A percentile compares a stretch with the other conserved stretches of the same genome.
phyloP scores from a whole-genome alignment of 257 asterid genomes.

The Solanum ossicruentum region DNA sequence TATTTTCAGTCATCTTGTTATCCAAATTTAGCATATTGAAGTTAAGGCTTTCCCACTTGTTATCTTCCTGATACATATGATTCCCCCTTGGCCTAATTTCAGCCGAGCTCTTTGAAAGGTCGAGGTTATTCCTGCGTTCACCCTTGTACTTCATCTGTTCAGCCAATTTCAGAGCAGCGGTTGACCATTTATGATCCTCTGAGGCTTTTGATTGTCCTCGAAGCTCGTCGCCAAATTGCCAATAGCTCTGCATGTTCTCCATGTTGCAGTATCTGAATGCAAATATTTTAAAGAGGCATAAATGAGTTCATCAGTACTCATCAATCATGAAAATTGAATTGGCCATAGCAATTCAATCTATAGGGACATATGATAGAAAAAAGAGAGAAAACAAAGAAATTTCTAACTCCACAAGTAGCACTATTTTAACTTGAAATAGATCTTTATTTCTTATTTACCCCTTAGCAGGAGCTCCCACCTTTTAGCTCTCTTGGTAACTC shows the following conservation, averaged over 20 bases:
- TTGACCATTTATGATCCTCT: slow-evolving; percentile 82
- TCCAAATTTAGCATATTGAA: slow-evolving; percentile 68
- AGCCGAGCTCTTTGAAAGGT: slow-evolving; percentile 55
- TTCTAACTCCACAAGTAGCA: not conserved
- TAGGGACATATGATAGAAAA: not conserved
- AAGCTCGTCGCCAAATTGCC: slow-evolving; percentile 92
- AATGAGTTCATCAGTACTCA: not conserved
- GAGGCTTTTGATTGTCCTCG: slow-evolving; percentile 78
- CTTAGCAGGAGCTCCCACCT: not conserved
- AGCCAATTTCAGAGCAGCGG: slow-evolving; percentile 77
- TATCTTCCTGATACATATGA: slow-evolving; percentile 53
- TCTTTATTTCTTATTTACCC: not conserved
- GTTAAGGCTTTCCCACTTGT: slow-evolving; percentile 66
- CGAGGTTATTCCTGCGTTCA: slow-evolving; percentile 70
- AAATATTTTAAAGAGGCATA: not conserved
- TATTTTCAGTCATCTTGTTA: slow-evolving; percentile 42
- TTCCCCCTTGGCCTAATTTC: slow-evolving; percentile 56
- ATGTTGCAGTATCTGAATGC: slow-evolving; percentile 24
- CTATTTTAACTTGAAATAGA: not conserved
- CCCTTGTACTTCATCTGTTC: slow-evolving; percentile 71
- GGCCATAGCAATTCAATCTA: not conserved
- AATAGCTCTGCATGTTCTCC: slow-evolving; percentile 62
- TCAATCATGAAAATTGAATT: not conserved
- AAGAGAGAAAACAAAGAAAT: not conserved
- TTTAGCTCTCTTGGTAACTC: not conserved